Conservation (phyloP, 2,329 filamentous ascomycete species). For the Alternaria alternata region DNA sequence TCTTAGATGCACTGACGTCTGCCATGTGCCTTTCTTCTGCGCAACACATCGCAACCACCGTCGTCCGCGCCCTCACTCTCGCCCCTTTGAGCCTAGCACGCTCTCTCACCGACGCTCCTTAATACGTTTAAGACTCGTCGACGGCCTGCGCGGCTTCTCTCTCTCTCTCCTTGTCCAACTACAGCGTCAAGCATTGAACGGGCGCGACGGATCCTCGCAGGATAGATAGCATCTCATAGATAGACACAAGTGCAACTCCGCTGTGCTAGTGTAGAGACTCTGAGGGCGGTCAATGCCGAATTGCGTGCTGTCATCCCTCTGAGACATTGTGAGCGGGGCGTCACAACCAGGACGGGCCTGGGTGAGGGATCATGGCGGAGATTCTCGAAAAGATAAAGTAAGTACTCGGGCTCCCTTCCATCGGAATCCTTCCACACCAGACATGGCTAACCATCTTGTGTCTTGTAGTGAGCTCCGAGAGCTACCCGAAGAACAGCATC, state of each 20-base stretch:
- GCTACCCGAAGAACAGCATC: conserved; percentile 53
- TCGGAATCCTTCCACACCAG: neutral
- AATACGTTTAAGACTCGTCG: neutral
- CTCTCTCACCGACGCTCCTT: conserved; percentile 13
- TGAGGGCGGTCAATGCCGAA: conserved; percentile 19
- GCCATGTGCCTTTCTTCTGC: conserved; percentile 18
- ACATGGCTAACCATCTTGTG: conserved; percentile 32
- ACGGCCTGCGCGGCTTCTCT: neutral
- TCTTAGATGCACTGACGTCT: conserved; percentile 34
- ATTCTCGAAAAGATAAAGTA: conserved; percentile 47
- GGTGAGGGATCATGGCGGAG: conserved; percentile 41
- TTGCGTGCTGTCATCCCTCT: conserved; percentile 15
- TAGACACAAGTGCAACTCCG: conserved; percentile 11
- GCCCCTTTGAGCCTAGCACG: neutral
- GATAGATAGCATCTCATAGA: conserved; percentile 19
- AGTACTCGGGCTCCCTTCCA: conserved; percentile 19
- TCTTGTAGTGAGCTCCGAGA: conserved; percentile 47
- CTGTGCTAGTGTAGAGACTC: conserved; percentile 8
- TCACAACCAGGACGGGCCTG: conserved; percentile 5
- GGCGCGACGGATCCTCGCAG: conserved; percentile 6
- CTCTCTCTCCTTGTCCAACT: neutral
- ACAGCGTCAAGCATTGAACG: neutral
- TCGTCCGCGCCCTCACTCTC: conserved; percentile 5
- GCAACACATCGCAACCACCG: conserved; percentile 13
- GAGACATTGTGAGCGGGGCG: conserved; percentile 12